Conservation (phyloP, 208 protist genomes). For the Kentomonas sorsogonicus region DNA sequence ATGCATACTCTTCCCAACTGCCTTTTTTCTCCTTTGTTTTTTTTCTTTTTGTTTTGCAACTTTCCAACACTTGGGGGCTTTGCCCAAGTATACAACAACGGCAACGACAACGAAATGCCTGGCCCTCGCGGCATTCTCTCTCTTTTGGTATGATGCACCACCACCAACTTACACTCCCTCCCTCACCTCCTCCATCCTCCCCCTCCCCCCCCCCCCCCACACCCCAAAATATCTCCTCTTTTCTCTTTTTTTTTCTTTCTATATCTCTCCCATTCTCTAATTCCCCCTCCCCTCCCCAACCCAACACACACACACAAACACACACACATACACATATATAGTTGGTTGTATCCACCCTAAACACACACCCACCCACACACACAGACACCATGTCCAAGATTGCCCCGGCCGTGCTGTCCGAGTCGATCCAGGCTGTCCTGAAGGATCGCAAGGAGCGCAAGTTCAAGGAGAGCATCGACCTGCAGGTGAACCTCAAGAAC, state of each 20-base stretch:
- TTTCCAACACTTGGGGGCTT: too few relatives aligned
- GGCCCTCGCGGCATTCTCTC: too few relatives aligned
- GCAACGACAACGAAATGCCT: too few relatives aligned
- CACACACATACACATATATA: background rate
- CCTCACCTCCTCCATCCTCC: background rate
- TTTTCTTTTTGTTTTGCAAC: slow-evolving; percentile 5
- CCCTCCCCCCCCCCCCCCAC: background rate
- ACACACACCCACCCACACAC: background rate
- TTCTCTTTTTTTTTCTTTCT: slow-evolving; percentile 3
- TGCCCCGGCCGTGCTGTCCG: slow-evolving; percentile 57
- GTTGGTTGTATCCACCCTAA: background rate
- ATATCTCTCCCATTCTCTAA: slow-evolving; percentile 6
- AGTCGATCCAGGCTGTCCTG: slow-evolving; percentile 83
- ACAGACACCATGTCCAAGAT: slow-evolving; percentile 84
- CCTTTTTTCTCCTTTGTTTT: slow-evolving; percentile 10
- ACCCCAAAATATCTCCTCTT: background rate
- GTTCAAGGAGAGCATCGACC: slow-evolving; percentile 98
- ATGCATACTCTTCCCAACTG: background rate
- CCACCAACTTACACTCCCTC: background rate
- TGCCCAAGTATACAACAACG: too few relatives aligned
- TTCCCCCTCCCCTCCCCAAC: too few relatives aligned
- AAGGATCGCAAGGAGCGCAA: slow-evolving; percentile 84
- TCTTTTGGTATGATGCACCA: background rate
- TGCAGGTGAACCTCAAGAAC: slow-evolving; percentile 99
- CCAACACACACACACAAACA: slow-evolving; percentile 2